Evolutionary conservation across 352 stramenopile genomes (phyloP).

Genomic region (Globisporangium barbulae): DNA sequence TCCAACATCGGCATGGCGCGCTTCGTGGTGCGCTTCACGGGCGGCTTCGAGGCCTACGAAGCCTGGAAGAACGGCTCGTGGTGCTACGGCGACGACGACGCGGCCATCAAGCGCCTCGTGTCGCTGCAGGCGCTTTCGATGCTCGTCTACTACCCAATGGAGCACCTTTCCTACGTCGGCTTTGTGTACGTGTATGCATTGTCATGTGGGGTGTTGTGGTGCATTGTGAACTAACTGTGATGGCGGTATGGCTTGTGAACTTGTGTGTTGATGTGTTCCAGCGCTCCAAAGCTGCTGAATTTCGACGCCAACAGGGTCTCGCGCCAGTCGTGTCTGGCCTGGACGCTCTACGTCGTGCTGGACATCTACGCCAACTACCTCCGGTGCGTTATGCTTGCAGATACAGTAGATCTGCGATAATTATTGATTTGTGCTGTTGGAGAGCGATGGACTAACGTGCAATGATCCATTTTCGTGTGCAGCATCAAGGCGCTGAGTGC

Average conservation of each 20-base stretch:
- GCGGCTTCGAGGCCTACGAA: slow-evolving; percentile 64
- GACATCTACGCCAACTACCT: slow-evolving; percentile 78
- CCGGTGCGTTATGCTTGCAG: slow-evolving; percentile 35
- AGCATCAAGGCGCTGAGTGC: slow-evolving; percentile 60
- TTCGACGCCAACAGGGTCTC: slow-evolving; percentile 71
- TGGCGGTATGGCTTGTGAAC: slow-evolving; percentile 8
- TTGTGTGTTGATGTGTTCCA: slow-evolving; percentile 13
- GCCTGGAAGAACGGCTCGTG: slow-evolving; percentile 76
- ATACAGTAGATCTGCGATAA: not conserved
- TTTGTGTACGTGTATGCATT: slow-evolving; percentile 60
- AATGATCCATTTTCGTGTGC: not conserved
- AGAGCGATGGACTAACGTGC: not conserved
- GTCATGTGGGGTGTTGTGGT: not conserved
- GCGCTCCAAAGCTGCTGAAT: slow-evolving; percentile 69
- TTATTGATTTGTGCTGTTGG: not conserved
- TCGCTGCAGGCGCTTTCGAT: slow-evolving; percentile 74
- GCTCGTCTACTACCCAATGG: slow-evolving; percentile 83
- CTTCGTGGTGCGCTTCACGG: slow-evolving; percentile 79
- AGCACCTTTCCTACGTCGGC: slow-evolving; percentile 80
- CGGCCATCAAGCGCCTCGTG: slow-evolving; percentile 53
- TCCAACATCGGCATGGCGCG: slow-evolving; percentile 76
- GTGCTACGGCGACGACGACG: slow-evolving; percentile 73
- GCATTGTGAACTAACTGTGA: not conserved
- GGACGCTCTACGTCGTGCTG: slow-evolving; percentile 70
- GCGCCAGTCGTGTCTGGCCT: slow-evolving; percentile 66